Percentiles rank a stretch among this genome's conserved stretches.
phyloP scores from a whole-genome alignment of 805 yeast genomes.

The Yarrowia alimentaria region DNA sequence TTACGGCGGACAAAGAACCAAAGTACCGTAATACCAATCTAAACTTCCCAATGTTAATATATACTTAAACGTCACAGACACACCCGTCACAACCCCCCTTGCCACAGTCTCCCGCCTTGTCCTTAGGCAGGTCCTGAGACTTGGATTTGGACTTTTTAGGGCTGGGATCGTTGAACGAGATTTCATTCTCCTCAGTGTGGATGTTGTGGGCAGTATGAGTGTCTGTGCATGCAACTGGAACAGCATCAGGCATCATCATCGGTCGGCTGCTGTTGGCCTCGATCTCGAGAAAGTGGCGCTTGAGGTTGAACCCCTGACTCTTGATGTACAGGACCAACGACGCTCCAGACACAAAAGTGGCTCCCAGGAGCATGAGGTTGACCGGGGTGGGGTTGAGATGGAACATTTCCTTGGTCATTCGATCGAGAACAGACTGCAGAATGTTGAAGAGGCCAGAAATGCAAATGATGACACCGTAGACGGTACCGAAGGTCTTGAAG shows the following conservation, averaged over 20 bases:
- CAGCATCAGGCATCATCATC: conserved; percentile 36
- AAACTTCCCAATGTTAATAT: no score
- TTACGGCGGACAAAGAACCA: no score
- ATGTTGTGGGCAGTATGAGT: background rate
- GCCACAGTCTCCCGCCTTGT: conserved; percentile 9
- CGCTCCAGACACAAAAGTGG: conserved; percentile 42
- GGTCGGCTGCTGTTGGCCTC: conserved; percentile 64
- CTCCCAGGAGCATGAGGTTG: conserved; percentile 53
- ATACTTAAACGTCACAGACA: conserved; percentile 31
- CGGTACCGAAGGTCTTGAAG: conserved; percentile 84
- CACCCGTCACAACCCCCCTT: conserved; percentile 31
- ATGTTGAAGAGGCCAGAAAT: conserved; percentile 79
- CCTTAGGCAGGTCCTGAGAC: no score
- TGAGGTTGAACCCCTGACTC: conserved; percentile 45
- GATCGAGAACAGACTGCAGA: conserved; percentile 67
- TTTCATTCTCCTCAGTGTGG: conserved; percentile 2
- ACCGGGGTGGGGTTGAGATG: conserved; percentile 78
- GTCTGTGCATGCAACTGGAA: background rate
- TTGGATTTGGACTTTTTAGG: background rate
- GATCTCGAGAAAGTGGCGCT: conserved; percentile 53
- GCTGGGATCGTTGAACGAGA: conserved; percentile 7
- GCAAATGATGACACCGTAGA: conserved; percentile 83
- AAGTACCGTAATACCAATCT: no score
- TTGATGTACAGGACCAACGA: conserved; percentile 37
- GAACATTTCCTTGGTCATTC: conserved; percentile 63